Conservation (phyloP, 2,329 filamentous ascomycete species). For the Calonectria honghensis region DNA sequence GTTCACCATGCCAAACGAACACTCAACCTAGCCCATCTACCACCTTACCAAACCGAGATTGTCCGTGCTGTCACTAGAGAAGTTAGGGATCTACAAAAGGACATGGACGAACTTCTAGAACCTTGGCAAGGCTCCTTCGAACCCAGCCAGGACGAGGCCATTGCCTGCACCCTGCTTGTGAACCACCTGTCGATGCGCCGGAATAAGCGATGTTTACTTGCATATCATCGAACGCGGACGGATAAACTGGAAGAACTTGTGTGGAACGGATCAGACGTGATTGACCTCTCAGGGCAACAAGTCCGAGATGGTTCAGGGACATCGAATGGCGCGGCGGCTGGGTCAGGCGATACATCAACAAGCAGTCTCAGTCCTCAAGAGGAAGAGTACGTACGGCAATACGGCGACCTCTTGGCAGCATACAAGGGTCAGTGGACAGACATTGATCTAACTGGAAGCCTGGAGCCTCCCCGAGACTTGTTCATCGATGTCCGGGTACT, state of each 20-base stretch:
- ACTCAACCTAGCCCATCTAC: constrained; percentile 88
- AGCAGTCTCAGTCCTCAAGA: constrained; percentile 95
- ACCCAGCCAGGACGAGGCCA: constrained; percentile 86
- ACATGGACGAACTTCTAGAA: constrained; percentile 85
- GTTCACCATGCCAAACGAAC: constrained; percentile 97
- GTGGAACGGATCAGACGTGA: constrained; percentile 91
- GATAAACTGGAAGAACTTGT: constrained; percentile 96
- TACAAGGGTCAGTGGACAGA: constrained; percentile 99
- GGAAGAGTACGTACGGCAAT: constrained; percentile 95
- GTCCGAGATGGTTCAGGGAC: constrained; percentile 62
- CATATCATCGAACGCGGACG: constrained; percentile 92
- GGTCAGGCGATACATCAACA: constrained; percentile 71
- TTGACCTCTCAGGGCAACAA: constrained; percentile 80
- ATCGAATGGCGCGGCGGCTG: constrained; percentile 55
- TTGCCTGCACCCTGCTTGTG: constrained; percentile 91
- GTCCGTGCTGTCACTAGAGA: constrained; percentile 92
- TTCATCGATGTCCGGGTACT: constrained; percentile 98
- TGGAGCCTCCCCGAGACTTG: constrained; percentile 95
- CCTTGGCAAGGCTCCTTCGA: constrained; percentile 91
- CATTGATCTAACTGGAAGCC: constrained; percentile 93
- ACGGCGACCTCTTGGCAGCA: constrained; percentile 92
- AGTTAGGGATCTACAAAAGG: constrained; percentile 93
- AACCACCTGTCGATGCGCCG: constrained; percentile 96
- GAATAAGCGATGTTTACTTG: constrained; percentile 95
- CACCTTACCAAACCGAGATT: constrained; percentile 93